A percentile compares a stretch with the other conserved stretches of the same genome.
Conservation (phyloP, 1,284 basidiomycete species). For the Entoloma clypeatum region DNA sequence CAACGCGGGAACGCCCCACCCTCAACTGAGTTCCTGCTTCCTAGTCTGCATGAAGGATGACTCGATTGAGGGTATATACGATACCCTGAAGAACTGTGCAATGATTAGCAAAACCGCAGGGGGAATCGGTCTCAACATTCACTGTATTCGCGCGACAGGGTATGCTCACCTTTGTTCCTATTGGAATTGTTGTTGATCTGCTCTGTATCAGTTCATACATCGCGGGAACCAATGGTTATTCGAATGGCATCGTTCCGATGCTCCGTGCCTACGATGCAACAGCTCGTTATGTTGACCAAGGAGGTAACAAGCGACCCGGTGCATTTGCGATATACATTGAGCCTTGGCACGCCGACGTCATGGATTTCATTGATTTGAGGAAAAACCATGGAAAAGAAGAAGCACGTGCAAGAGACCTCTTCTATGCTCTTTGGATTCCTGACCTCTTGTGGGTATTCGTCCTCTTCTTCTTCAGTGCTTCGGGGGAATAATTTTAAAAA, state of each 20-base stretch:
- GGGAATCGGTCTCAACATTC: constrained; percentile 95
- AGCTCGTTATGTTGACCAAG: constrained; percentile 98
- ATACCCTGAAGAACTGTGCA: constrained; percentile 96
- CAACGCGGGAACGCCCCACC: constrained; percentile 95
- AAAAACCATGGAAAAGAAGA: constrained; percentile 99
- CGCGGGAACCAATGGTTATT: constrained; percentile 95
- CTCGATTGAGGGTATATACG: constrained; percentile 99
- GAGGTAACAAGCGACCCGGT: constrained; percentile 98
- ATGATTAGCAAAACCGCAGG: constrained; percentile 99
- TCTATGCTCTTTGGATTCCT: constrained; percentile 98
- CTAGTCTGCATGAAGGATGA: constrained; percentile 98
- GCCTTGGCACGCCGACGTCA: constrained; percentile 97
- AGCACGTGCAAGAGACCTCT: constrained; percentile 93
- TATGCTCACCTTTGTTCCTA: constrained; percentile 34
- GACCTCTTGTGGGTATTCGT: constrained; percentile 80
- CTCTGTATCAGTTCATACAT: constrained; percentile 66
- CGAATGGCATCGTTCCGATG: constrained; percentile 99
- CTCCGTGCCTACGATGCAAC: constrained; percentile 98
- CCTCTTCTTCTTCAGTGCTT: background rate
- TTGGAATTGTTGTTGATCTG: constrained; percentile 12
- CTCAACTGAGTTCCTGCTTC: constrained; percentile 98
- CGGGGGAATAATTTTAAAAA: constrained; percentile 6
- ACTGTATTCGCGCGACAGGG: constrained; percentile 97
- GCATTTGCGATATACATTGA: constrained; percentile 98
- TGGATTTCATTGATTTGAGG: constrained; percentile 96